These are phyloP conservation scores for Coelastrella sp. DNA, from an alignment of 139 green algal genomes.

Conservation along the genomic window DNA sequence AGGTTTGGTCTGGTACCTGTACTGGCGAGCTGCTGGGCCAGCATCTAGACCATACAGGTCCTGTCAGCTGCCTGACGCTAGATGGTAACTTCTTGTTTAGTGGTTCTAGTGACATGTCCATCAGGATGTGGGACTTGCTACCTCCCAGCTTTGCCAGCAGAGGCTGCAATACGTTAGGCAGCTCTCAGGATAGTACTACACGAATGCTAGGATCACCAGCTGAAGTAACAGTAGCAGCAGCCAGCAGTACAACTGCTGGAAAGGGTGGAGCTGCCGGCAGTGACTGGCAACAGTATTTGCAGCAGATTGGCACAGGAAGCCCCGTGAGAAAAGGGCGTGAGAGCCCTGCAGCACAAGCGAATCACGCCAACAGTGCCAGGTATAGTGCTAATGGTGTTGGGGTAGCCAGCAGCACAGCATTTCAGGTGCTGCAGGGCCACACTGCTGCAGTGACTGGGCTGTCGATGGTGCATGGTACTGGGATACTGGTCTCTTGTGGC, in stretches of 20 bases:
- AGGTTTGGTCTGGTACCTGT: conserved; percentile 60
- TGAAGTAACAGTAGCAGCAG: conserved; percentile 6
- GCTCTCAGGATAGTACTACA: neutral
- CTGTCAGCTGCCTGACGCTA: conserved; percentile 73
- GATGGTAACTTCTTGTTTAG: conserved; percentile 82
- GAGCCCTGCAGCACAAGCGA: no score
- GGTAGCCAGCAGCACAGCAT: conserved; percentile 38
- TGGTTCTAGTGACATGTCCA: conserved; percentile 64
- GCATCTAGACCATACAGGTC: conserved; percentile 70
- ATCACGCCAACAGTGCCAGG: neutral
- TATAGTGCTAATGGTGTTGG: neutral
- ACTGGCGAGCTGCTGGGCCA: conserved; percentile 62
- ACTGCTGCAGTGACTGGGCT: conserved; percentile 66
- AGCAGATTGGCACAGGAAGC: neutral
- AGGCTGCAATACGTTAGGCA: neutral
- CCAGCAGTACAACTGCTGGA: neutral
- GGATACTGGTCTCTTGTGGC: conserved; percentile 67
- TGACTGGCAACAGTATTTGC: neutral
- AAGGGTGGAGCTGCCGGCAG: neutral
- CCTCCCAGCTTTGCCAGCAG: conserved; percentile 33
- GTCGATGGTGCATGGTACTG: conserved; percentile 53
- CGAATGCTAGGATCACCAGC: neutral
- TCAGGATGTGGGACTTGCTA: conserved; percentile 74
- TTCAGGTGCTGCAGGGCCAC: conserved; percentile 68
- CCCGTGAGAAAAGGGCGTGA: neutral